Evolutionary conservation across 331 rosid species (phyloP), one percentile per base, ranked within the genome.

Genomic region (Malus hybrid): DNA sequence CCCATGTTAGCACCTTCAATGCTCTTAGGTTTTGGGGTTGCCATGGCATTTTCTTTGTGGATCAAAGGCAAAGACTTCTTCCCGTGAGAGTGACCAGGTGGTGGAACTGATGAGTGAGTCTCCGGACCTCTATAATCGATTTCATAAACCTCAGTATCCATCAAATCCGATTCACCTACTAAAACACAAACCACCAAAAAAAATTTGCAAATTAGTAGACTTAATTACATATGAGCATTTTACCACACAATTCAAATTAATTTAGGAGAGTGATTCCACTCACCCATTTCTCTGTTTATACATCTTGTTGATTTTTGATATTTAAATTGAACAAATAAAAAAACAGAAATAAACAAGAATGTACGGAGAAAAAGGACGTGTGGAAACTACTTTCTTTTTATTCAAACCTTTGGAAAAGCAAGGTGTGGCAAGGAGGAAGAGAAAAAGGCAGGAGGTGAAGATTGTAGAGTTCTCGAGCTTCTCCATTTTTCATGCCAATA

Each of bases 101-200:
- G 95, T 67, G 94, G 91, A 76, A 83, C 44, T 5, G 94, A 87
- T 0, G 97, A 83, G 80, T 93, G 98, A 13, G 98, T 93, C 80
- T 93, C 96, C 18, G 98, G 98, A 60, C 98, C 98, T 90, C 92
- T 90, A 66, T 93, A 93, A 73, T 93, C 98, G 62, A 93, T 93
- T 69, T 93, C 94, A 75, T 91, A 93, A 44, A 91, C 80, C 82
- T 83, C 91, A 16, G 80, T 29, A 29, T 75, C 70, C 79, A 77
- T 31, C 64, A 2, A 73, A 72, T 82, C 79, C 5, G 78, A 76
- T 78, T 64, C 82, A 68, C 84, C 92, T 87, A 56, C 61, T 42
- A 52, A 16, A 60, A 36, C 52, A 18, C 55, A 46, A 4, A 8
- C 7, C 10, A 44, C 15, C 54, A 32, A 15, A 13, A 59, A 44